Percentiles rank a stretch among this genome's conserved stretches.
phyloP scores from a whole-genome alignment of 1,284 basidiomycete species.

The Stygiomarasmius scandens region DNA sequence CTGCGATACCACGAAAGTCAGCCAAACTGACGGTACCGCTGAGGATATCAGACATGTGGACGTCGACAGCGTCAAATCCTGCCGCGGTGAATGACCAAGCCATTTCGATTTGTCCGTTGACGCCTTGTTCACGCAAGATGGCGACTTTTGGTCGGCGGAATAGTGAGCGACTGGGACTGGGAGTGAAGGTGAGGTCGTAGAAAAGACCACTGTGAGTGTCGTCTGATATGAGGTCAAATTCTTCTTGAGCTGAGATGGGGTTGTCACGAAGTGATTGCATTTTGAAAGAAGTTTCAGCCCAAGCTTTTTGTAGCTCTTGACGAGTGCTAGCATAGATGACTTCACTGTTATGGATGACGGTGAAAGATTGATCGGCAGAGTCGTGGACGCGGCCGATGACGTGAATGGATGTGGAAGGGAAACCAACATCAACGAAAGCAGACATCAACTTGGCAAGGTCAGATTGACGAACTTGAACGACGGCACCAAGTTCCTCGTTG shows the following conservation, averaged over 20 bases:
- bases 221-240: conserved; percentile 80
- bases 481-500: conserved; percentile 95
- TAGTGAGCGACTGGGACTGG: conserved; percentile 35
- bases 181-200: conserved; percentile 73
- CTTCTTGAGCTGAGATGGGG: conserved; percentile 76
- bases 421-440: conserved; percentile 68
- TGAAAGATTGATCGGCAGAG: conserved; percentile 58
- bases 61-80: conserved; percentile 93
- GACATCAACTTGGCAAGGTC: conserved; percentile 63
- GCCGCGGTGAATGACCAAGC: conserved; percentile 94
- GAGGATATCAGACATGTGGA: conserved; percentile 98
- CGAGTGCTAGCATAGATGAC: conserved; percentile 72
- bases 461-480: conserved; percentile 80
- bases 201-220: conserved; percentile 69
- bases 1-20: conserved; percentile 86
- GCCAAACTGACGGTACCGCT: conserved; percentile 65
- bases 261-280: conserved; percentile 94
- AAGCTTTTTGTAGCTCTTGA: conserved; percentile 77
- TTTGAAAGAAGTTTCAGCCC: conserved; percentile 93
- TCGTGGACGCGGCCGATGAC: conserved; percentile 70
- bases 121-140: conserved; percentile 96
- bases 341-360: conserved; percentile 55
- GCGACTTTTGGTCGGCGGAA: conserved; percentile 83
- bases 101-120: conserved; percentile 99
- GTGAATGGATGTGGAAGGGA: conserved; percentile 77